These are phyloP conservation scores for Candida caryicola DNA, from an alignment of 805 yeast species.

Conservation along the genomic window DNA sequence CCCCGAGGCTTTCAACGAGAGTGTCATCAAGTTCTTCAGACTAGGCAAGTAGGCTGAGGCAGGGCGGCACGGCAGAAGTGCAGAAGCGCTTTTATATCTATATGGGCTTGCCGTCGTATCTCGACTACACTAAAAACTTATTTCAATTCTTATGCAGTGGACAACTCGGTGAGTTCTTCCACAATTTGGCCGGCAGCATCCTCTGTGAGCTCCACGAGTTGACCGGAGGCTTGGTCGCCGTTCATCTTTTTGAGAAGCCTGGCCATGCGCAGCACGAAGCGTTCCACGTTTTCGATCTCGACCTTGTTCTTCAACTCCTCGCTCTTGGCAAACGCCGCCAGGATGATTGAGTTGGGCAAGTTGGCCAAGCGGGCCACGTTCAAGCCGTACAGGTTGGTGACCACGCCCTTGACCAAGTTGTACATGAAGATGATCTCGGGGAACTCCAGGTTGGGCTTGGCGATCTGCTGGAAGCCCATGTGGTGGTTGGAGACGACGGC, in stretches of 20 bases:
- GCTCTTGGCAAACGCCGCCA: constrained; percentile 42
- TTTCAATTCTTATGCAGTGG: too few relatives aligned
- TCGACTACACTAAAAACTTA: too few relatives aligned
- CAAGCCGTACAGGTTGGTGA: constrained; percentile 70
- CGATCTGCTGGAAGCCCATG: constrained; percentile 59
- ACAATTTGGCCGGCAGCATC: too few relatives aligned
- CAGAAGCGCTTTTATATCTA: too few relatives aligned
- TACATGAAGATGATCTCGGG: constrained; percentile 41
- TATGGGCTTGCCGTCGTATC: too few relatives aligned
- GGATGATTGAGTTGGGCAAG: constrained; percentile 47
- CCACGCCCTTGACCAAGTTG: constrained; percentile 35
- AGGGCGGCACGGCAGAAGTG: too few relatives aligned
- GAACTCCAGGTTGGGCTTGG: constrained; percentile 27
- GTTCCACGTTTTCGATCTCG: constrained; percentile 16
- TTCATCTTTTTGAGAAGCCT: neutral
- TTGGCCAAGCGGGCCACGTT: constrained; percentile 81
- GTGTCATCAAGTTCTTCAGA: constrained; percentile 22
- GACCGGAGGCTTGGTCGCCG: too few relatives aligned
- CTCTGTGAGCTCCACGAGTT: too few relatives aligned
- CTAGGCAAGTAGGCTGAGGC: too few relatives aligned
- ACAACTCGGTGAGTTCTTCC: too few relatives aligned
- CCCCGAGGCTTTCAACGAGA: constrained; percentile 29
- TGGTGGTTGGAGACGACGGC: constrained; percentile 56
- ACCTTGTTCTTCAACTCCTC: constrained; percentile 25
- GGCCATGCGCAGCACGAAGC: constrained; percentile 1